A percentile compares a stretch with the other conserved stretches of the same genome.
phyloP scores from a whole-genome alignment of 169 alveolate species.

The Eimeria praecox region DNA sequence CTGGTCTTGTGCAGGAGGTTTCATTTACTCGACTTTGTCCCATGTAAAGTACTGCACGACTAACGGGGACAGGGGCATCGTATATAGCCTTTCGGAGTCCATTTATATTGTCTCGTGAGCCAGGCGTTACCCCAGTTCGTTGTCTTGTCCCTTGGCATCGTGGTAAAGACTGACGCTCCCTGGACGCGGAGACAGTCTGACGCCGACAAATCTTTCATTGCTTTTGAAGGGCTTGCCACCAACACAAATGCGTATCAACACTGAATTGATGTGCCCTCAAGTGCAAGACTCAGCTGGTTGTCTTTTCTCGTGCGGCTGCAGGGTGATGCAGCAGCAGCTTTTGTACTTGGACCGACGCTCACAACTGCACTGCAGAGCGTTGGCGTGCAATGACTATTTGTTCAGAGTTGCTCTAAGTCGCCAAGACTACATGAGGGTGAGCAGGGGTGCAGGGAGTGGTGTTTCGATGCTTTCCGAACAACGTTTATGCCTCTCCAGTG shows the following conservation, averaged over 20 bases:
- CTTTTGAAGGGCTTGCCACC: not conserved
- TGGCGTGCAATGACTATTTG: slow-evolving; percentile 89
- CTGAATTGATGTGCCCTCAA: not conserved
- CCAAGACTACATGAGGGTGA: slow-evolving; percentile 87
- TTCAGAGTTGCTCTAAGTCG: slow-evolving; percentile 90
- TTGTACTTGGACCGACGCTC: slow-evolving; percentile 79
- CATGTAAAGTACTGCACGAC: slow-evolving; percentile 86
- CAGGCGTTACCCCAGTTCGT: not conserved
- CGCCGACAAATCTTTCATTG: not conserved
- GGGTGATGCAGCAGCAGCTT: slow-evolving; percentile 73
- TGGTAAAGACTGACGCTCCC: not conserved
- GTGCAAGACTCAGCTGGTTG: not conserved
- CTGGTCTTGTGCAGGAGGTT: slow-evolving; percentile 71
- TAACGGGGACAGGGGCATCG: slow-evolving; percentile 87
- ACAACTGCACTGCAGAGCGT: slow-evolving; percentile 68
- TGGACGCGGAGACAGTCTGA: not conserved
- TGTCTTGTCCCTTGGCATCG: not conserved
- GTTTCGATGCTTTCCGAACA: not conserved
- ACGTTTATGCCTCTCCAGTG: not conserved
- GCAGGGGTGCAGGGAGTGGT: slow-evolving; percentile 70
- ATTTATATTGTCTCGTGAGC: slow-evolving; percentile 82
- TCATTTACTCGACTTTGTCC: slow-evolving; percentile 86
- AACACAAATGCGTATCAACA: not conserved
- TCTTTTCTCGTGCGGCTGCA: not conserved
- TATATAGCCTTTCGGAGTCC: slow-evolving; percentile 85